Conservation (phyloP, 1,139 yeast species). For the Magnusiomyces sp. region DNA sequence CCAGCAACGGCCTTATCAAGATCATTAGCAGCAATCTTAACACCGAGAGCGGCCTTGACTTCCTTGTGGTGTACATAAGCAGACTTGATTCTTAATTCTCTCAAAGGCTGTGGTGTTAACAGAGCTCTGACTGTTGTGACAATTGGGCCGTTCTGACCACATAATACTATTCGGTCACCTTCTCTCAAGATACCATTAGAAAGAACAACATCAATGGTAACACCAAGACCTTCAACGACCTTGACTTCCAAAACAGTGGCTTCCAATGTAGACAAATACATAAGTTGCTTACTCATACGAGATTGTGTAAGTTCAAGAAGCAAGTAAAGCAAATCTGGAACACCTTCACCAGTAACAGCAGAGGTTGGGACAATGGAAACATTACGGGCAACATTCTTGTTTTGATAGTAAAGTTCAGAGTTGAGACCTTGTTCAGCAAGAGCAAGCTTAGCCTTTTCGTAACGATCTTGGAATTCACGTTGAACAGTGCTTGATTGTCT, state of each 20-base stretch:
- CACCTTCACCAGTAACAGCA: conserved; percentile 99
- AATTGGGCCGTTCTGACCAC: conserved; percentile 98
- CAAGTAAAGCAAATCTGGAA: conserved; percentile 95
- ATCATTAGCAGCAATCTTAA: conserved; percentile 95
- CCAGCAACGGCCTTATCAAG: conserved; percentile 99
- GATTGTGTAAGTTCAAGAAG: conserved; percentile 91
- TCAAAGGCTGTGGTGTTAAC: conserved; percentile 93
- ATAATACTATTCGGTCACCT: conserved; percentile 90
- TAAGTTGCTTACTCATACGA: conserved; percentile 98
- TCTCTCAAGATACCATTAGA: conserved; percentile 91
- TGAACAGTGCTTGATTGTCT: conserved; percentile 78
- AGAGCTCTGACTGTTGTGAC: conserved; percentile 96
- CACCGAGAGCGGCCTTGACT: conserved; percentile 98
- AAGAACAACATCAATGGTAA: conserved; percentile 93
- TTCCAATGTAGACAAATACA: conserved; percentile 87
- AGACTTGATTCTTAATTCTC: conserved; percentile 92
- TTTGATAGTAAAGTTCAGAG: conserved; percentile 91
- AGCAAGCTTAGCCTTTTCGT: conserved; percentile 77
- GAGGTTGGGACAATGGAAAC: conserved; percentile 98
- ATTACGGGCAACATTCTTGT: conserved; percentile 83
- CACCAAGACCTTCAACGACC: conserved; percentile 98
- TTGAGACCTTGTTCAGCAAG: conserved; percentile 97
- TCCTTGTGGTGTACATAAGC: conserved; percentile 93
- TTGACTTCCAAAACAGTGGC: conserved; percentile 97
- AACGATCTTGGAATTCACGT: conserved; percentile 84